Conservation (phyloP, 1,284 basidiomycete genomes). For the Malassezia sympodialis region DNA sequence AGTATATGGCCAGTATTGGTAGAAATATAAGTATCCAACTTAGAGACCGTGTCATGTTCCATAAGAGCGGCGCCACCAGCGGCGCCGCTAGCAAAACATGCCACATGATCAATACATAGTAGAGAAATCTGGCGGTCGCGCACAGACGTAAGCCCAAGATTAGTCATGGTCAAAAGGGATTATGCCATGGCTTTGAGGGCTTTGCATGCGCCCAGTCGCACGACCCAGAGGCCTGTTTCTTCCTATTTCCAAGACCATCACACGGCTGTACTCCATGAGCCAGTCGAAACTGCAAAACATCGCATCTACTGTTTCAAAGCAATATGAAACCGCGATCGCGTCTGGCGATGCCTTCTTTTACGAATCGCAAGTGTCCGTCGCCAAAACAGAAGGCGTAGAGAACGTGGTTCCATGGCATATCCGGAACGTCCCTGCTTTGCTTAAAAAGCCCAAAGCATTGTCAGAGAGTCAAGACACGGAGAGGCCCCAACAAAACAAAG, state of each 20-base stretch:
- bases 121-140: not conserved
- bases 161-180: not conserved
- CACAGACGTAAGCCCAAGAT: not conserved
- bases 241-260: not conserved
- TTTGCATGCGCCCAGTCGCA: not conserved
- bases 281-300: constrained; percentile 11
- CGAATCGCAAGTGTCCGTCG: constrained; percentile 23
- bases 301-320: constrained; percentile 20
- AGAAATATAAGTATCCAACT: not conserved
- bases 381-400: constrained; percentile 13
- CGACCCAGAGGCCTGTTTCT: not conserved
- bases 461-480: constrained; percentile 1
- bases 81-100: not conserved
- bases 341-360: constrained; percentile 39
- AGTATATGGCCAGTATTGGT: not conserved
- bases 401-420: constrained; percentile 26
- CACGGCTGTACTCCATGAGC: not conserved
- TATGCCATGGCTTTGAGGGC: not conserved
- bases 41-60: not conserved
- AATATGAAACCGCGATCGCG: constrained; percentile 25
- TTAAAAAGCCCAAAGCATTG: constrained; percentile 29
- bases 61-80: not conserved
- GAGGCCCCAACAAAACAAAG: constrained; percentile 25
- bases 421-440: constrained; percentile 36
- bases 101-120: not conserved